These are phyloP conservation scores for Claviceps africana DNA, from an alignment of 2,329 filamentous ascomycete species.

Conservation along the genomic window DNA sequence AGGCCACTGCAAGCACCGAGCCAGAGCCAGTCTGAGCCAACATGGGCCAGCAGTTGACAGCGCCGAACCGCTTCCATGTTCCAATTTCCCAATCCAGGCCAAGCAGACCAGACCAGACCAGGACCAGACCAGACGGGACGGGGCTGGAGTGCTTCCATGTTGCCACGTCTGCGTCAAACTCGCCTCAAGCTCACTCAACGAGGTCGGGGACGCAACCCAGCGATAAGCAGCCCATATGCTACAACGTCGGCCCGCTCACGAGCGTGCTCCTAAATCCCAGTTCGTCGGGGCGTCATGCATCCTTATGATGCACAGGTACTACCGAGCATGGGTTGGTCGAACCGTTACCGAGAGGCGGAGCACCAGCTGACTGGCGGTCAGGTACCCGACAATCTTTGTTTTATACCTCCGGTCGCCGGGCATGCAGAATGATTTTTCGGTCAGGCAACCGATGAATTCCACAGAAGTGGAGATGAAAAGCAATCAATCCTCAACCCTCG, in stretches of 20 bases:
- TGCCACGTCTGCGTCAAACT: background rate
- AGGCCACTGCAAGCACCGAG: background rate
- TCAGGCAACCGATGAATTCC: background rate
- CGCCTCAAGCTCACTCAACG: background rate
- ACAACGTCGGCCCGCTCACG: background rate
- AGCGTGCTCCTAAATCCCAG: background rate
- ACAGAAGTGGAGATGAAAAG: background rate
- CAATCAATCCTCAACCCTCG: background rate
- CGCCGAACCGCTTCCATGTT: background rate
- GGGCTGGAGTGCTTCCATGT: too few species aligned
- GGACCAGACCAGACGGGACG: too few species aligned
- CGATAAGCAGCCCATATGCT: background rate
- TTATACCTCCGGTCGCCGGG: background rate
- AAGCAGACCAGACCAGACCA: background rate
- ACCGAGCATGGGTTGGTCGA: background rate
- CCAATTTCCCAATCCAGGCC: background rate
- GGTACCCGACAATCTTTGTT: background rate
- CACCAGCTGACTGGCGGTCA: background rate
- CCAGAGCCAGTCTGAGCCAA: background rate
- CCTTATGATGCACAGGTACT: background rate
- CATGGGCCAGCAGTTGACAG: background rate
- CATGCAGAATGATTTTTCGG: background rate
- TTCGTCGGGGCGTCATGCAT: background rate
- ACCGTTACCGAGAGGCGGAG: background rate
- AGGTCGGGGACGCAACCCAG: background rate